Percentiles rank a stretch among this genome's conserved stretches.
Conservation (phyloP, 169 alveolate species). For the Fabrea salina region DNA sequence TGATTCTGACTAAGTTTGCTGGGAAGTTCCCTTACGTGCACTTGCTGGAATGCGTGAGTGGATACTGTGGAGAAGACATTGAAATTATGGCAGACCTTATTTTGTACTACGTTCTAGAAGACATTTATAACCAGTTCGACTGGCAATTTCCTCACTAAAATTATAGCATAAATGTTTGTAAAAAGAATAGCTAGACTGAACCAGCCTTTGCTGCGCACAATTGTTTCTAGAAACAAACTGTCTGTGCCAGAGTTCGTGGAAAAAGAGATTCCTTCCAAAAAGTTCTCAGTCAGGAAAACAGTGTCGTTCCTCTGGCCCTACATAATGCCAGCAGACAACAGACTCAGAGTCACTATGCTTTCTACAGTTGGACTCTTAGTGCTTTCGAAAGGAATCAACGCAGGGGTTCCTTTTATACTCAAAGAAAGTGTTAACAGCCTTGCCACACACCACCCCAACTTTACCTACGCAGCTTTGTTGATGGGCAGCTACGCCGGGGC, state of each 20-base stretch:
- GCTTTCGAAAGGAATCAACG: constrained; percentile 35
- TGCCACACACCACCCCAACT: constrained; percentile 8
- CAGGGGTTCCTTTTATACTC: constrained; percentile 45
- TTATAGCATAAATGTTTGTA: too few species aligned
- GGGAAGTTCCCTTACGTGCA: background rate
- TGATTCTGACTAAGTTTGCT: background rate
- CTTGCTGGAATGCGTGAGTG: background rate
- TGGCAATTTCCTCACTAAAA: too few species aligned
- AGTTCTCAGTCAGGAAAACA: constrained; percentile 40
- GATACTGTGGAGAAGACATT: background rate
- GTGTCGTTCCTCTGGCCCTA: constrained; percentile 43
- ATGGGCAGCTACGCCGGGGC: constrained; percentile 38
- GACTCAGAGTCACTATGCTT: constrained; percentile 2
- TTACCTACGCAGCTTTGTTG: constrained; percentile 15
- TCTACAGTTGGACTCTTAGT: constrained; percentile 29
- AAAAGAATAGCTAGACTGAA: too few species aligned
- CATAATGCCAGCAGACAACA: constrained; percentile 29
- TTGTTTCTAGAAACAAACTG: too few species aligned
- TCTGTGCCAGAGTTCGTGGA: constrained; percentile 12
- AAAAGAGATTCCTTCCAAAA: background rate
- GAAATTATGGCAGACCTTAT: background rate
- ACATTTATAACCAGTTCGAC: too few species aligned
- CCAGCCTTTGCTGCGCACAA: too few species aligned
- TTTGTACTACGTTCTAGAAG: background rate
- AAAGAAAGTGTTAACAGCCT: constrained; percentile 46